These are phyloP conservation scores for Clarireedia sp. DNA, from an alignment of 2,329 filamentous ascomycete genomes.

Conservation along the genomic window DNA sequence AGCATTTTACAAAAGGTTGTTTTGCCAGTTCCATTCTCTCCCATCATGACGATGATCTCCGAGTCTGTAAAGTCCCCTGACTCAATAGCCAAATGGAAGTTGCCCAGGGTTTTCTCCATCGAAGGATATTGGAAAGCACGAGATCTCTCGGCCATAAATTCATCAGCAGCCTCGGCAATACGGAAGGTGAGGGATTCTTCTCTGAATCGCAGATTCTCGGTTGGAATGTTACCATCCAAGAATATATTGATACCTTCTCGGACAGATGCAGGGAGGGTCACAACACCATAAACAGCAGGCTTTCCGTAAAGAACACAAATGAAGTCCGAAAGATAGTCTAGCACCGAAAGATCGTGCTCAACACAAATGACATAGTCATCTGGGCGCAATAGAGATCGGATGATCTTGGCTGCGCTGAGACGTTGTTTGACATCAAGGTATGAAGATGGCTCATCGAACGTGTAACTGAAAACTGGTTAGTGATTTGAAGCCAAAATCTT, in stretches of 20 bases:
- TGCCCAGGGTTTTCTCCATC: conserved; percentile 89
- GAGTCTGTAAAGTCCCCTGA: conserved; percentile 89
- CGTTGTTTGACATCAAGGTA: conserved; percentile 99
- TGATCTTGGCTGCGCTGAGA: conserved; percentile 83
- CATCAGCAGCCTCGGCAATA: conserved; percentile 80
- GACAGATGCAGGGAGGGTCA: conserved; percentile 89
- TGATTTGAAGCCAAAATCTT: neutral
- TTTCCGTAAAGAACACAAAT: conserved; percentile 95
- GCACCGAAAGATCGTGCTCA: conserved; percentile 96
- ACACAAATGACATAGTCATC: conserved; percentile 98
- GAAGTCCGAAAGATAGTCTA: conserved; percentile 98
- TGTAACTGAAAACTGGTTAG: conserved; percentile 51
- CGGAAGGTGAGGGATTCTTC: conserved; percentile 96
- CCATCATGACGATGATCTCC: conserved; percentile 99
- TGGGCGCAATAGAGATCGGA: conserved; percentile 79
- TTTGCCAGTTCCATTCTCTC: conserved; percentile 98
- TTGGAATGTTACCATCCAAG: conserved; percentile 95
- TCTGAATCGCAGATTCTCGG: conserved; percentile 96
- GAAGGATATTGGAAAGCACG: conserved; percentile 80
- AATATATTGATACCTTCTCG: conserved; percentile 99
- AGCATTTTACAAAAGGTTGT: conserved; percentile 97
- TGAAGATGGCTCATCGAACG: conserved; percentile 99
- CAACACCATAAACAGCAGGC: conserved; percentile 94
- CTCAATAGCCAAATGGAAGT: conserved; percentile 78
- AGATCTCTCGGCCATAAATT: conserved; percentile 75